Conservation (phyloP, 2,329 filamentous ascomycete genomes). For the Monilinia fructigena region DNA sequence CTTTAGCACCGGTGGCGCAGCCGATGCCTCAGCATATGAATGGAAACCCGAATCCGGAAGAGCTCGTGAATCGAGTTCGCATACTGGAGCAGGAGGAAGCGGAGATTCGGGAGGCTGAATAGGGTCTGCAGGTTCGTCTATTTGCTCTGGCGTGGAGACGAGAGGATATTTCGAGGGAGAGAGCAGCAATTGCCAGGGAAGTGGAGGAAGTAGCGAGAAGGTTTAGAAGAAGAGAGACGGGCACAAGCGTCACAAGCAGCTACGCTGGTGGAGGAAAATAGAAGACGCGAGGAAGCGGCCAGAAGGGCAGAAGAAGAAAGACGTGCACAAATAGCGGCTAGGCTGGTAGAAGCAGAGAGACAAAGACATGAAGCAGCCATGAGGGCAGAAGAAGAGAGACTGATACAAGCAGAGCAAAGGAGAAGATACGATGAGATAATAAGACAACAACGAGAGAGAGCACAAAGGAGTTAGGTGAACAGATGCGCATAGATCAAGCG, state of each 20-base stretch:
- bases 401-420: neutral
- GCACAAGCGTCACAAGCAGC: too few relatives aligned
- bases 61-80: neutral
- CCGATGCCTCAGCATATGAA: neutral
- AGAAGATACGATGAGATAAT: neutral
- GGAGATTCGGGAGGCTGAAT: neutral
- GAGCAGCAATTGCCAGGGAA: neutral
- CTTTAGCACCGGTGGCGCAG: neutral
- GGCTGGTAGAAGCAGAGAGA: neutral
- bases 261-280: too few relatives aligned
- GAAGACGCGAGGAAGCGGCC: too few relatives aligned
- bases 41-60: neutral
- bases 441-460: too few relatives aligned
- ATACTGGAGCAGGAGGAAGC: neutral
- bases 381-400: neutral
- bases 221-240: too few relatives aligned
- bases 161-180: neutral
- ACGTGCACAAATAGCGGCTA: too few relatives aligned
- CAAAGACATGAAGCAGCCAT: neutral
- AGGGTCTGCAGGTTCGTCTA: neutral
- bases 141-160: too few relatives aligned
- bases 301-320: too few relatives aligned
- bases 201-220: neutral
- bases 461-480: neutral
- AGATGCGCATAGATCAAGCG: neutral